Evolutionary conservation across 441 rosid genomes (phyloP).

Genomic region (Brassica hybrid): DNA sequence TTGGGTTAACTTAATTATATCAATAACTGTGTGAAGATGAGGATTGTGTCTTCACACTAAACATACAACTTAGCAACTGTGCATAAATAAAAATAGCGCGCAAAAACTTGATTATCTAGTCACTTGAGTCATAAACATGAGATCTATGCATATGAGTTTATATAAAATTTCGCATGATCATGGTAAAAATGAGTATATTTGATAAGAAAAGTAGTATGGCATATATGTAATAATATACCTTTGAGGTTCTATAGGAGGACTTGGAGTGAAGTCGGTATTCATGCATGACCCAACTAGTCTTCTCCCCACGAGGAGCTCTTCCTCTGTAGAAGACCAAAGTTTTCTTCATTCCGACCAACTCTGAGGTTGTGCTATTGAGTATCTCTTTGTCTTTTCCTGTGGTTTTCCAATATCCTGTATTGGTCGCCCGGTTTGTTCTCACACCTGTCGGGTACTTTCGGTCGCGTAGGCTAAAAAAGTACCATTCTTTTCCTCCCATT

Average conservation of each 20-base stretch:
- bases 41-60: neutral
- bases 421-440: conserved; percentile 73
- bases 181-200: neutral
- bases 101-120: neutral
- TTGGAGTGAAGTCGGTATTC: conserved; percentile 72
- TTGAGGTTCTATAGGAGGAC: conserved; percentile 56
- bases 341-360: conserved; percentile 80
- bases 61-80: neutral
- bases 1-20: neutral
- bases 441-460: conserved; percentile 76
- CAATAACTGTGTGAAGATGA: neutral
- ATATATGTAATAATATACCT: conserved; percentile 44
- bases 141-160: neutral
- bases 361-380: conserved; percentile 58
- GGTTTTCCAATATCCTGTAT: conserved; percentile 75
- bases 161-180: neutral
- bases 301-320: conserved; percentile 77
- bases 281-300: conserved; percentile 78
- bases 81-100: neutral
- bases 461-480: conserved; percentile 67
- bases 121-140: neutral
- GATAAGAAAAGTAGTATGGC: neutral
- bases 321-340: conserved; percentile 76
- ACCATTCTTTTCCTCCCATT: conserved; percentile 82
- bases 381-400: conserved; percentile 82